Evolutionary conservation across 148 eudicot genomes (phyloP).

Genomic region (Vaccinium myrtillus): DNA sequence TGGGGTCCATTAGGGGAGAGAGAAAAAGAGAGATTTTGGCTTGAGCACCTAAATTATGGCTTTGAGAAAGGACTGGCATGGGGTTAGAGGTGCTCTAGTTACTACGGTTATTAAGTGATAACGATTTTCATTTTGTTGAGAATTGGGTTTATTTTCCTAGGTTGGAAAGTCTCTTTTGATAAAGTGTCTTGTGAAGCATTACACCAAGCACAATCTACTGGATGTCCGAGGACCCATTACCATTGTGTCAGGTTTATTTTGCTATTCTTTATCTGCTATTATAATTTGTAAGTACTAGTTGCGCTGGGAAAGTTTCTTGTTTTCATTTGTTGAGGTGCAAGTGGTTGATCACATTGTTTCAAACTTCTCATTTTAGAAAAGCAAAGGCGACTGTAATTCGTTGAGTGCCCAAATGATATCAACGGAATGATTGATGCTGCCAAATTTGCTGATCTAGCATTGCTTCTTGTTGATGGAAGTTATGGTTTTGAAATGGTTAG

Average conservation of each 20-base stretch:
- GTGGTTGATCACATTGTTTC: conserved; percentile 3
- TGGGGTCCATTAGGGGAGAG: not conserved
- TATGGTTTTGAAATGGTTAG: conserved; percentile 99
- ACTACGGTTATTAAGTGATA: not conserved
- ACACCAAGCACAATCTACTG: conserved; percentile 81
- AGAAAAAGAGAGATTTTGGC: not conserved
- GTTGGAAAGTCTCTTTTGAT: conserved; percentile 89
- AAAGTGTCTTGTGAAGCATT: conserved; percentile 83
- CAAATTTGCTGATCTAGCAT: conserved; percentile 84
- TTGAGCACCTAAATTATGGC: not conserved
- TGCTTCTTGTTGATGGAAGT: conserved; percentile 89
- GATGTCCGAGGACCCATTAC: conserved; percentile 89
- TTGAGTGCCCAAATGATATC: conserved; percentile 97
- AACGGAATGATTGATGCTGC: conserved; percentile 97
- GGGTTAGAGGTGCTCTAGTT: not conserved
- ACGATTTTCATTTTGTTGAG: not conserved
- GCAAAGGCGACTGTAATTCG: conserved; percentile 84
- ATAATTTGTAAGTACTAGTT: not conserved
- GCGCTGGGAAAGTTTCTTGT: not conserved
- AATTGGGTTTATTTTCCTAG: conserved; percentile 32
- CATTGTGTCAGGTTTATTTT: conserved; percentile 74
- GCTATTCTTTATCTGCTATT: not conserved
- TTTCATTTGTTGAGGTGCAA: not conserved
- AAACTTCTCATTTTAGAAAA: conserved; percentile 46
- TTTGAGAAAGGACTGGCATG: not conserved